These are phyloP conservation scores for Glycyrrhiza uralensis DNA, from an alignment of 306 rosid genomes.

Conservation along the genomic window DNA sequence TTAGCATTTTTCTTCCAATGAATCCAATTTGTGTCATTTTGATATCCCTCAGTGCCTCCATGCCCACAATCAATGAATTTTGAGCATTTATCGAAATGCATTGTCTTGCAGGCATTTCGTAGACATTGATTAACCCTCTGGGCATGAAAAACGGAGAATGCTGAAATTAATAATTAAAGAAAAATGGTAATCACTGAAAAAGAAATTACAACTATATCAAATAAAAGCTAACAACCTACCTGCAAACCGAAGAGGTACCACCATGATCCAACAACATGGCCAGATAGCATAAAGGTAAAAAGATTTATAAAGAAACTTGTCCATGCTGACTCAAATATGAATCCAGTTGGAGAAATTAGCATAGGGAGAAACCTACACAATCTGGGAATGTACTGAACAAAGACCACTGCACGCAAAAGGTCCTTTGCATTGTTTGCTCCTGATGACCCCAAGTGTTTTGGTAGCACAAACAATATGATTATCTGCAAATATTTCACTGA, in stretches of 20 bases:
- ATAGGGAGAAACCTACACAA: slow-evolving; percentile 69
- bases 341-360: slow-evolving; percentile 60
- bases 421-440: slow-evolving; percentile 76
- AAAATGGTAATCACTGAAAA: background rate
- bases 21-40: rapidly evolving
- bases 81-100: background rate
- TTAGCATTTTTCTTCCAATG: background rate
- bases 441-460: slow-evolving; percentile 41
- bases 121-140: slow-evolving; percentile 84
- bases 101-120: slow-evolving; percentile 42
- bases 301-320: slow-evolving; percentile 74
- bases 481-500: slow-evolving; percentile 53
- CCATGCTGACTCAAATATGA: slow-evolving; percentile 84
- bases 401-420: slow-evolving; percentile 50
- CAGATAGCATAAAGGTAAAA: slow-evolving; percentile 63
- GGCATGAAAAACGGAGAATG: slow-evolving; percentile 17
- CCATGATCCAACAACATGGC: slow-evolving; percentile 75
- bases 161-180: slow-evolving; percentile 10
- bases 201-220: background rate
- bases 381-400: slow-evolving; percentile 70
- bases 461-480: slow-evolving; percentile 49
- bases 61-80: slow-evolving; percentile 65
- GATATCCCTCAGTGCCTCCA: background rate
- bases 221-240: slow-evolving; percentile 44
- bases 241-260: slow-evolving; percentile 88